These are phyloP conservation scores for Nicotiana paniculata DNA, from an alignment of 257 asterid species.

Conservation along the genomic window DNA sequence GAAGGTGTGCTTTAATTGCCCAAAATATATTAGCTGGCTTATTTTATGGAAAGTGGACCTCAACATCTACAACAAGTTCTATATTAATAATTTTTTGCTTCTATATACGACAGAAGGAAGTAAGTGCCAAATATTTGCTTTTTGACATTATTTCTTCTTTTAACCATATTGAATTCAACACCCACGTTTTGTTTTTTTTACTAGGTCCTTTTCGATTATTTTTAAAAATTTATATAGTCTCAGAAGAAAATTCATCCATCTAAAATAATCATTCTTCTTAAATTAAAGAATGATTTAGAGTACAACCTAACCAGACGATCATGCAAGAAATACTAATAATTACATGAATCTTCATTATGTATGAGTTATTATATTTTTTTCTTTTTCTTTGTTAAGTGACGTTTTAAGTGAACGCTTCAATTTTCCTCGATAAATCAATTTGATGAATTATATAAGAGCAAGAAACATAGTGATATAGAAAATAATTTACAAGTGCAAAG, in stretches of 20 bases:
- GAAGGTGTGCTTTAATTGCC: slow-evolving; percentile 7
- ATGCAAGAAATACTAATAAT: not conserved
- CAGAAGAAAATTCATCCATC: not conserved
- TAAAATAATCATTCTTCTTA: no score
- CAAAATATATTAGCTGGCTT: not conserved
- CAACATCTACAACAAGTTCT: not conserved
- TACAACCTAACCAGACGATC: not conserved
- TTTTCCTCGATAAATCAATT: not conserved
- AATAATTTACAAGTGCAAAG: not conserved
- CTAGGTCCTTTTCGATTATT: not conserved
- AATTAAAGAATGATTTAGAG: not conserved
- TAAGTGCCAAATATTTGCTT: not conserved
- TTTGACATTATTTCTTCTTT: not conserved
- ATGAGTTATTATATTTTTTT: not conserved
- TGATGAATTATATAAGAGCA: not conserved
- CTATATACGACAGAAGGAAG: not conserved
- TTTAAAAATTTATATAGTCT: not conserved
- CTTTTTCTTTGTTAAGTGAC: not conserved
- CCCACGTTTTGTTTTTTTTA: not conserved
- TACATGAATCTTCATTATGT: not conserved
- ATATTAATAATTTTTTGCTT: not conserved
- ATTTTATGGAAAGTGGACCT: slow-evolving; percentile 2
- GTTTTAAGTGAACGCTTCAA: not conserved
- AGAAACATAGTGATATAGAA: not conserved
- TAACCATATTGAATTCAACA: not conserved